Conservation (phyloP, 768 basidiomycete genomes). For the Xerocomellus dryophilus region DNA sequence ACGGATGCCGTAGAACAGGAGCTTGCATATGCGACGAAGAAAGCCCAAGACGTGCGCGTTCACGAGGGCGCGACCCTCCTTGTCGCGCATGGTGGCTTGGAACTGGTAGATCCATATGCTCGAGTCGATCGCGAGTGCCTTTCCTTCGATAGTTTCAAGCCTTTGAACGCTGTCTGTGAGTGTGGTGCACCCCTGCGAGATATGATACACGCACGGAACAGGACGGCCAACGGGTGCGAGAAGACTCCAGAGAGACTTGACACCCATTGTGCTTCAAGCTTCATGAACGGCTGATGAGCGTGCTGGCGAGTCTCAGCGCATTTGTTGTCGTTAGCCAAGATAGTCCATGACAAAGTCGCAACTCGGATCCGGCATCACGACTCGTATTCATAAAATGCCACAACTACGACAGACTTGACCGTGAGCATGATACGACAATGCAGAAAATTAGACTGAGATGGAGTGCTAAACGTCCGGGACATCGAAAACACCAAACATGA, state of each 20-base stretch:
- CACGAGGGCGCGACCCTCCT: constrained; percentile 83
- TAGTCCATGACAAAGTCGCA: constrained; percentile 6
- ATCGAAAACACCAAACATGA: constrained; percentile 16
- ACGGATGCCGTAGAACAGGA: constrained; percentile 95
- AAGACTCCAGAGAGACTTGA: constrained; percentile 93
- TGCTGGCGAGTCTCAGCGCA: background rate
- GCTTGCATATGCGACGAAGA: constrained; percentile 85
- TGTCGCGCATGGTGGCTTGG: constrained; percentile 98
- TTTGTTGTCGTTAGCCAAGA: background rate
- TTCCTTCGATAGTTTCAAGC: constrained; percentile 93
- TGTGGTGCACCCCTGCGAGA: background rate
- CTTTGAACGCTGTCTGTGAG: constrained; percentile 39
- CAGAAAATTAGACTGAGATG: constrained; percentile 19
- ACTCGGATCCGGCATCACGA: background rate
- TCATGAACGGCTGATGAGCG: background rate
- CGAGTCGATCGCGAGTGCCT: constrained; percentile 93
- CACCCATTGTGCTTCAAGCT: constrained; percentile 70
- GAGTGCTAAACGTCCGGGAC: constrained; percentile 10
- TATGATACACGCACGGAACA: constrained; percentile 61
- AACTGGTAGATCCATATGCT: constrained; percentile 99
- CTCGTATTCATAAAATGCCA: constrained; percentile 6
- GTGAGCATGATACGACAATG: constrained; percentile 12
- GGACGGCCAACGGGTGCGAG: constrained; percentile 92
- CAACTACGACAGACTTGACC: constrained; percentile 6
- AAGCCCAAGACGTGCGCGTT: constrained; percentile 95